A percentile compares a stretch with the other conserved stretches of the same genome.
Conservation (phyloP, 176 grass and related monocot genomes). For the Oryza nivara region DNA sequence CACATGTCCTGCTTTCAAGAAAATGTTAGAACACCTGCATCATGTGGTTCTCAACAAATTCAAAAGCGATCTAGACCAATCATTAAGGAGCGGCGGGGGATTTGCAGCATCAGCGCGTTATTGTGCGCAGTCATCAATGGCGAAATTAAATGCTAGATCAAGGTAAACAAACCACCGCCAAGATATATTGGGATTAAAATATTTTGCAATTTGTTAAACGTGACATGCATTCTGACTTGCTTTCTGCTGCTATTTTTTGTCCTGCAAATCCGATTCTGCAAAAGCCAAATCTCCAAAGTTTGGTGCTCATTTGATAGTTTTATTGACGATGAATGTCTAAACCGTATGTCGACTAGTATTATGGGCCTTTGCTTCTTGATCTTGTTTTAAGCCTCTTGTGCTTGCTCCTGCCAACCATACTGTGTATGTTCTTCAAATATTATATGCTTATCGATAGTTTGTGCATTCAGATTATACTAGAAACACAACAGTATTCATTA, state of each 20-base stretch:
- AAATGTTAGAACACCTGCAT: constrained; percentile 64
- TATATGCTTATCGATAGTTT: neutral
- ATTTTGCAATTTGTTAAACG: neutral
- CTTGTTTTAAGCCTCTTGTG: neutral
- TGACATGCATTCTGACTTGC: neutral
- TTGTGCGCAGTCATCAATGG: constrained; percentile 56
- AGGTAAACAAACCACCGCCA: constrained; percentile 50
- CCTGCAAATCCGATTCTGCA: neutral
- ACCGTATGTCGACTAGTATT: neutral
- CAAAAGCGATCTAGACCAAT: constrained; percentile 69
- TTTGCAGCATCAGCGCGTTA: constrained; percentile 62
- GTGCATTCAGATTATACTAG: neutral
- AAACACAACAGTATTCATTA: neutral
- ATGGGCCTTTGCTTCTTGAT: constrained; percentile 7
- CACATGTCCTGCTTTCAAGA: constrained; percentile 60
- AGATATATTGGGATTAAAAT: constrained; percentile 11
- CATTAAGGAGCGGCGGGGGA: constrained; percentile 49
- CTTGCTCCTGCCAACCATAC: neutral
- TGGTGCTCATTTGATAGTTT: neutral
- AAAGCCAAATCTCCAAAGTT: neutral
- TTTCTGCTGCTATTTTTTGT: neutral
- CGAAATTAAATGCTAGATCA: constrained; percentile 59
- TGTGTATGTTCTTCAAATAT: neutral
- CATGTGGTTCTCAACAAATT: constrained; percentile 65
- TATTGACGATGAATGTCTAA: neutral